These are phyloP conservation scores for Hygrophila difformis DNA, from an alignment of 257 asterid species.

Conservation along the genomic window DNA sequence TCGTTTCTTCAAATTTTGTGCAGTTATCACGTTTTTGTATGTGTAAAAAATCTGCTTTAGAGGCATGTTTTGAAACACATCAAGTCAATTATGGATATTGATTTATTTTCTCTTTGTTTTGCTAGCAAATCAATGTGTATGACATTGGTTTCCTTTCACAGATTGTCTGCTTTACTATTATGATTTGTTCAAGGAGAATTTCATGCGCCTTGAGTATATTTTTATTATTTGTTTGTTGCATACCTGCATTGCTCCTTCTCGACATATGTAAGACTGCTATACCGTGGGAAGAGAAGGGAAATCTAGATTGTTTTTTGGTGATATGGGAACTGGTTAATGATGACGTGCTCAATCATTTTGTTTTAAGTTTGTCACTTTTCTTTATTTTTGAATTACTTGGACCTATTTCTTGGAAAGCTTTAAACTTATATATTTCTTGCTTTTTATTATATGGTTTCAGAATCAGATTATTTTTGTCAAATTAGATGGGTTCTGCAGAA, in stretches of 20 bases:
- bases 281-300: slow-evolving; percentile 13
- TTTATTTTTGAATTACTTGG: no score
- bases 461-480: slow-evolving; percentile 17
- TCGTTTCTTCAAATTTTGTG: neutral
- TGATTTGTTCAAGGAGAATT: neutral
- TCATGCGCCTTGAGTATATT: slow-evolving; percentile 4
- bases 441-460: slow-evolving; percentile 17
- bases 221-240: slow-evolving; percentile 2
- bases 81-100: no score
- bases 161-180: neutral
- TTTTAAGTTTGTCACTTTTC: neutral
- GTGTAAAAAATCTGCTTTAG: no score
- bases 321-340: slow-evolving; percentile 4
- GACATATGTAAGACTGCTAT: no score
- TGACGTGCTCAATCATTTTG: neutral
- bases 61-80: no score
- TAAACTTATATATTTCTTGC: no score
- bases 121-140: neutral
- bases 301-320: neutral
- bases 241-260: neutral
- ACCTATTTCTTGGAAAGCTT: neutral
- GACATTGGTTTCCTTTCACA: neutral
- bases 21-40: no score
- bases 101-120: no score
- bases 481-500: slow-evolving; percentile 52